Conservation (phyloP, 2,329 filamentous ascomycete species). For the Trichoderma arundinaceum region DNA sequence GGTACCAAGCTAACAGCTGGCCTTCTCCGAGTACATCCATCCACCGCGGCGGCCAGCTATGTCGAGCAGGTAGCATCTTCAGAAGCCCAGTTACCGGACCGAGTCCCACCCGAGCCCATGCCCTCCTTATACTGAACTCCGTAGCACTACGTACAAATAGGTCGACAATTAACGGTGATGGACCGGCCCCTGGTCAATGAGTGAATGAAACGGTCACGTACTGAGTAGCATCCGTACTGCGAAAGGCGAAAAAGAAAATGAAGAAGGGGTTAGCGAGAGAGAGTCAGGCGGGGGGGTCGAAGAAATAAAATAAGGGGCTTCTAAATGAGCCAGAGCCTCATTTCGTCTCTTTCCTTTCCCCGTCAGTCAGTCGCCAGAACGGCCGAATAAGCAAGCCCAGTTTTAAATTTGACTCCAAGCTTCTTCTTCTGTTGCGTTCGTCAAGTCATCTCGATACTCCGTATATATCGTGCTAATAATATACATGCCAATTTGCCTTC, state of each 20-base stretch:
- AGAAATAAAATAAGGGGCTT: conserved; percentile 5
- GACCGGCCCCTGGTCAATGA: conserved; percentile 1
- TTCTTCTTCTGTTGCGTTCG: neutral
- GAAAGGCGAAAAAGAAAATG: neutral
- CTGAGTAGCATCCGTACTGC: conserved; percentile 10
- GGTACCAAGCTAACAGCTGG: conserved; percentile 11
- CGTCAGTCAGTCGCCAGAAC: neutral
- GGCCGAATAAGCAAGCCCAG: neutral
- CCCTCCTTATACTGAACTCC: neutral
- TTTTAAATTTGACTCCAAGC: conserved; percentile 3
- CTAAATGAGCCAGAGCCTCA: conserved; percentile 21
- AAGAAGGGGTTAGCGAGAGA: conserved; percentile 15
- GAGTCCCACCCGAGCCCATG: neutral
- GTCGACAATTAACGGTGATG: neutral
- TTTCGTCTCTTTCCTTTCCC: conserved; percentile 14
- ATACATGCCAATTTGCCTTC: conserved; percentile 18
- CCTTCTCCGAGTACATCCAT: conserved; percentile 9
- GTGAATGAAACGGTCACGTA: conserved; percentile 18
- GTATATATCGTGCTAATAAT: conserved; percentile 22
- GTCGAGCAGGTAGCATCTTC: conserved; percentile 3
- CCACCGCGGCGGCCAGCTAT: neutral
- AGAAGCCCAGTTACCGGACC: neutral
- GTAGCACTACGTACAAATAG: neutral
- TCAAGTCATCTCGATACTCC: conserved; percentile 19
- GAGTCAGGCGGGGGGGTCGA: neutral